Base-by-base conservation (phyloP, 2,329 filamentous ascomycete genomes). In the Achaetomium macrosporum region DNA sequence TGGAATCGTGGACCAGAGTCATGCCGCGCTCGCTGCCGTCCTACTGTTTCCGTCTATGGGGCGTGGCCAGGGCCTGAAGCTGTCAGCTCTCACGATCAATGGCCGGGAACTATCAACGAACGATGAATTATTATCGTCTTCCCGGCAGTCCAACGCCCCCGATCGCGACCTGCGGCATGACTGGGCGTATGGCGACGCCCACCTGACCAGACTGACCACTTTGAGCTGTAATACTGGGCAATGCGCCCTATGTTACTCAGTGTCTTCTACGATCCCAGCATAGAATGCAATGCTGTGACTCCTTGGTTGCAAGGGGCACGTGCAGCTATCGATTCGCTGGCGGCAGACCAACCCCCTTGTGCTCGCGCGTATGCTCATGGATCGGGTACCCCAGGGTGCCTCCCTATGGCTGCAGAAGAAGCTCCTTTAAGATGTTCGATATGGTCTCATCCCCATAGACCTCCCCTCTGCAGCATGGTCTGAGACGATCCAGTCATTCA, bases 261-360 rank as follows among this genome's bases (percentile, higher is more conserved):
- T 36, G 53, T 57, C 29, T 66, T 68, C 52, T 66, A 63, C 47
- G 59, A 66, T 15, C 58, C 60, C 3, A 50, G 25, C 9, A 51
- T 68, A 5, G 50, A 64, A 31, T 68, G 63, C 55, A 68, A 68
- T 53, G 51, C 56, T 4, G 60, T 58, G n/a, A 61, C 59, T 31
- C 57, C 63, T 45, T 68, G 63, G 64, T 48, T 68, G 8, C 60
- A 67, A 49, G 61, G 64, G 50, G 47, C 56, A 15, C 45, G 64
- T 9, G 59, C 61, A 36, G 59, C 61, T 20, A 63, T 68, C 30
- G 53, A 61, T 36, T 15, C 39, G 29, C 30, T 62, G 5, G 42
- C 35, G n/a, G 11, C n/a, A 33, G 45, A 33, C 40, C 20, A 25
- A 33, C 8, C 42, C 41, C 8, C 25, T 45, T 33, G 15, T 61